Evolutionary conservation across 768 basidiomycete genomes (phyloP), one percentile per base, ranked within the genome.

Genomic region (Coprinopsis sp.): DNA sequence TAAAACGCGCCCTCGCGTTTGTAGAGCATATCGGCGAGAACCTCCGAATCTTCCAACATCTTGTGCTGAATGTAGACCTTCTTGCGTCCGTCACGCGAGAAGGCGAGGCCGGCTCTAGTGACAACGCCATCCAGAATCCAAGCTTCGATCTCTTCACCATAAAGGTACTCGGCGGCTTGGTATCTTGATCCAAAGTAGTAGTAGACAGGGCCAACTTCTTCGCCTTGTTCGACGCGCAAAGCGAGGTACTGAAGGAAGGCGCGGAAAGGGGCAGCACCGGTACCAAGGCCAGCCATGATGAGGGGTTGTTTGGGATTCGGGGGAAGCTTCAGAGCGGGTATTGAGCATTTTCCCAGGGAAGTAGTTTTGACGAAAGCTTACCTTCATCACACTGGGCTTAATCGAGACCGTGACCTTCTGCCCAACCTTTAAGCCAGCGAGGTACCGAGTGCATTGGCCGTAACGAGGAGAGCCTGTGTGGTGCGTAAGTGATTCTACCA

Each of bases 311-410:
- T 77, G 61, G 82, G 73, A 60, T 81, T 76, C 0, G 87, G 86
- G 44, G 96, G 96, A 4, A 98, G 73, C 88, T 92, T 53, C 33
- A 38, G 7, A 33, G 27, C 14, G 36, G 44, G 3, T 36, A 43
- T 45, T 24, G 31, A 31, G 29, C 27, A 31, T 27, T 33, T 44
- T 23, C 33, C 45, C 14, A 19, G 24, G 36, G 28, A 11, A 33
- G 37, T 37, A 23, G 37, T 14, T n/a, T 36, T 14, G 8, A 42
- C 37, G 30, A 14, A 12, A 19, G 63, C 74, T 19, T 47, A 91
- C 89, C 78, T 97, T 98, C 96, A 99, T 98, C 23, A 99, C 96
- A 61, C 93, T 96, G 21, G 96, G 96, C 66, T 96, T 96, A 68
- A 98, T 87, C 5, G 94, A 97, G 7, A 96, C 95, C 0, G 93